phyloP scores from a whole-genome alignment of 2,329 filamentous ascomycete species.

The Diplodia sapinea region DNA sequence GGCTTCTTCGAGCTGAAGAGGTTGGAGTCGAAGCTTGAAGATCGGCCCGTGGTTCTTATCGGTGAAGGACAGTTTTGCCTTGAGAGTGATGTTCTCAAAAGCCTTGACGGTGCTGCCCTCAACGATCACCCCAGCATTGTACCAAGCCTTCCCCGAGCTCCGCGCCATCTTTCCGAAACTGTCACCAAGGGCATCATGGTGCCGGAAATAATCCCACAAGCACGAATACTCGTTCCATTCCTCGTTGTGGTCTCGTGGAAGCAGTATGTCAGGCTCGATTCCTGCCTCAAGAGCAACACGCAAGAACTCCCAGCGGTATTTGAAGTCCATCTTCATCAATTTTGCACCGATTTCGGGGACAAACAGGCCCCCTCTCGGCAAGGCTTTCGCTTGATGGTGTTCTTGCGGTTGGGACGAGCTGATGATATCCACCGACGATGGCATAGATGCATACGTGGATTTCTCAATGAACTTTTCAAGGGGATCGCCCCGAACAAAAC shows the following conservation, averaged over 20 bases:
- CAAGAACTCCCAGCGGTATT: constrained; percentile 43
- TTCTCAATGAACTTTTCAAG: background rate
- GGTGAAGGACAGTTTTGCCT: constrained; percentile 40
- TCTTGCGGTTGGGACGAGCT: constrained; percentile 1
- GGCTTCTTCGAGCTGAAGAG: constrained; percentile 38
- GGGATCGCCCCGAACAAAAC: background rate
- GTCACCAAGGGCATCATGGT: constrained; percentile 7
- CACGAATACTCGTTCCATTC: constrained; percentile 31
- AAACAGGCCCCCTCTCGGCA: constrained; percentile 42
- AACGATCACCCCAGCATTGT: constrained; percentile 33
- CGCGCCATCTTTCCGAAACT: constrained; percentile 32
- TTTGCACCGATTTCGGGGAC: constrained; percentile 34
- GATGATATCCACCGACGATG: background rate
- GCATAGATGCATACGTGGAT: background rate
- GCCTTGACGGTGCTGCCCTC: background rate
- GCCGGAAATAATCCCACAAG: constrained; percentile 38
- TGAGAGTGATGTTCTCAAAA: constrained; percentile 45
- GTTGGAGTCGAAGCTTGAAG: constrained; percentile 39
- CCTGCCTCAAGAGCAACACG: constrained; percentile 38
- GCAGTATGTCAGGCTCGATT: constrained; percentile 14
- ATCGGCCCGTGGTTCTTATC: constrained; percentile 33
- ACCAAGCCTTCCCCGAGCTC: constrained; percentile 39
- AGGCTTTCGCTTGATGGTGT: constrained; percentile 39
- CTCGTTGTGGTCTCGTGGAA: background rate
- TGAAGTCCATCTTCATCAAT: constrained; percentile 39